Evolutionary conservation across 2,329 filamentous ascomycete genomes (phyloP).

Genomic region (Penicillium sp.): DNA sequence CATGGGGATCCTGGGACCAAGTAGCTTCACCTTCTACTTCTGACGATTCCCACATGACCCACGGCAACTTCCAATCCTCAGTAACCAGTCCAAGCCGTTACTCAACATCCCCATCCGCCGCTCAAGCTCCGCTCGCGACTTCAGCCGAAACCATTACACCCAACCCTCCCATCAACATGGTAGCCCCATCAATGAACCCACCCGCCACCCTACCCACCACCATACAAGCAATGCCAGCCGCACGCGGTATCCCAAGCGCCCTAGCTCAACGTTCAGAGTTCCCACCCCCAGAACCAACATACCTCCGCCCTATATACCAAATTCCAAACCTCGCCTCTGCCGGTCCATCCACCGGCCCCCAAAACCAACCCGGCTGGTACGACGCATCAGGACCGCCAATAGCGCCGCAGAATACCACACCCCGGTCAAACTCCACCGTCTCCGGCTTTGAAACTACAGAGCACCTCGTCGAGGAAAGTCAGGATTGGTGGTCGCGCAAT

Average conservation of each 20-base stretch:
- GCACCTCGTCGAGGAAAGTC: slow-evolving; percentile 65
- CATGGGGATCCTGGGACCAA: slow-evolving; percentile 61
- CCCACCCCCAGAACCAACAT: slow-evolving; percentile 42
- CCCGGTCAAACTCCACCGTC: slow-evolving; percentile 44
- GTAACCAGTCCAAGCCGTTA: slow-evolving; percentile 28
- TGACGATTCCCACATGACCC: slow-evolving; percentile 33
- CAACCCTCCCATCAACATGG: slow-evolving; percentile 16
- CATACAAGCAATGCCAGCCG: slow-evolving; percentile 29
- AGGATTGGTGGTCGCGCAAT: slow-evolving; percentile 70
- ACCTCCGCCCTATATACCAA: slow-evolving; percentile 36
- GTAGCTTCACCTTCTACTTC: slow-evolving; percentile 40
- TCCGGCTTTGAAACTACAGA: slow-evolving; percentile 66
- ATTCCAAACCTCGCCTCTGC: slow-evolving; percentile 20
- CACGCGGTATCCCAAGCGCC: slow-evolving; percentile 27
- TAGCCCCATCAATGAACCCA: slow-evolving; percentile 18
- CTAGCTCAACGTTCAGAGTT: slow-evolving; percentile 30
- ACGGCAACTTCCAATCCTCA: slow-evolving; percentile 25
- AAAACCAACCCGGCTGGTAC: slow-evolving; percentile 42
- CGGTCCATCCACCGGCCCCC: slow-evolving; percentile 24
- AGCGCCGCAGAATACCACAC: slow-evolving; percentile 29
- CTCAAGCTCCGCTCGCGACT: slow-evolving; percentile 12
- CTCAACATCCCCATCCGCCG: slow-evolving; percentile 25
- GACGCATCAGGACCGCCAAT: slow-evolving; percentile 17
- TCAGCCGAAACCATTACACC: slow-evolving; percentile 18
- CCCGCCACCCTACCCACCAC: slow-evolving; percentile 25